Conservation (phyloP, 2,329 filamentous ascomycete species). For the Fusarium mangiferae region DNA sequence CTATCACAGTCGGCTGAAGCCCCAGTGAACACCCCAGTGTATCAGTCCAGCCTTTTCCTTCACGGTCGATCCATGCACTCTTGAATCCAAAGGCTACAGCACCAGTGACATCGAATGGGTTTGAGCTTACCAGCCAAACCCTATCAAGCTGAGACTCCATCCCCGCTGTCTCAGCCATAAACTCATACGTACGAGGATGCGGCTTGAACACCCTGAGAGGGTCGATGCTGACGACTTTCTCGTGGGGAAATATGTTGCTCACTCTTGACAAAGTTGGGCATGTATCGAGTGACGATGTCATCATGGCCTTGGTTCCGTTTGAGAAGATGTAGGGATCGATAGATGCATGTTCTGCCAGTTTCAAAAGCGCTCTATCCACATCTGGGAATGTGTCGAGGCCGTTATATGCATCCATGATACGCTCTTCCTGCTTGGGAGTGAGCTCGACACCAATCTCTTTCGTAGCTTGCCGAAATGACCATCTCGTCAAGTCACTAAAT, state of each 20-base stretch:
- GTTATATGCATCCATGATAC: slow-evolving; percentile 73
- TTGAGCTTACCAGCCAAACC: slow-evolving; percentile 77
- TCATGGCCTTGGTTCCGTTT: slow-evolving; percentile 74
- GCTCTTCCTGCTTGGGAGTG: slow-evolving; percentile 53
- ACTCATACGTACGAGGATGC: slow-evolving; percentile 67
- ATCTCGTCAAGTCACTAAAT: slow-evolving; percentile 71
- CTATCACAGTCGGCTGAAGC: slow-evolving; percentile 63
- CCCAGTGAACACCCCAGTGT: slow-evolving; percentile 59
- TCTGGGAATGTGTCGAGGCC: slow-evolving; percentile 73
- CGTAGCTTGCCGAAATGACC: slow-evolving; percentile 71
- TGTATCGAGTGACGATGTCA: slow-evolving; percentile 66
- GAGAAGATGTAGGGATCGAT: slow-evolving; percentile 73
- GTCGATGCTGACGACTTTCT: slow-evolving; percentile 70
- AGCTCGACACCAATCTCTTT: slow-evolving; percentile 64
- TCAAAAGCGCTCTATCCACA: slow-evolving; percentile 62
- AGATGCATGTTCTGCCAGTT: slow-evolving; percentile 52
- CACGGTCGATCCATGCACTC: slow-evolving; percentile 74
- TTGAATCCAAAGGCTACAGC: slow-evolving; percentile 69
- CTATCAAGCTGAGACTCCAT: slow-evolving; percentile 57
- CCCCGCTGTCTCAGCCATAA: slow-evolving; percentile 63
- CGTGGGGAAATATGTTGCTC: slow-evolving; percentile 47
- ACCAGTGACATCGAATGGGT: slow-evolving; percentile 78
- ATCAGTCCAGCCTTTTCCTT: slow-evolving; percentile 73
- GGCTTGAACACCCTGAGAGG: slow-evolving; percentile 72
- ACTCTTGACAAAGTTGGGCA: slow-evolving; percentile 53